Evolutionary conservation across 1,284 basidiomycete genomes (phyloP), one percentile per base, ranked within the genome.

Genomic region (Phlebopus sp.): DNA sequence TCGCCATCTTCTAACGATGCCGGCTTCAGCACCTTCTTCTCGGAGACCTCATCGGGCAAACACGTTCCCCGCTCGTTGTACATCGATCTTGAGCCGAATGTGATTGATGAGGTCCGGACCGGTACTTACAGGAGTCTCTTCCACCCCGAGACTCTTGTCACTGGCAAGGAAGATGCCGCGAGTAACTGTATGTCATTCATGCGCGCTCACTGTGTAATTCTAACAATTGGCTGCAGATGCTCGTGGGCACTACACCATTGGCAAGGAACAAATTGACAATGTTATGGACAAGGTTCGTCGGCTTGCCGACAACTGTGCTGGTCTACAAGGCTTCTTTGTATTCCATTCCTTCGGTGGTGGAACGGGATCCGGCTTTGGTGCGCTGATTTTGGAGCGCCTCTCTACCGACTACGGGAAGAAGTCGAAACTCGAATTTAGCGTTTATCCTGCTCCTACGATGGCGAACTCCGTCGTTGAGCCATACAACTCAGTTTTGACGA

Each of bases 321-420:
- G 97, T 67, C 86, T 99, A 37, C 97, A 99, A 75, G 97, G 97
- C 63, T 99, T 99, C 84, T 99, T 99, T 67, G 93, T 98, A 64
- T 99, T 99, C 89, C 97, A 99, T 79, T 99, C 97, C 43, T 98
- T 98, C 69, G 97, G 97, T 70, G 97, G 97, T 73, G 97, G 97
- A 74, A 99, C 96, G 63, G 97, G 97, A 62, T 99, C 97, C 52
- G 97, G 97, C 71, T 96, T 99, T 68, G 96, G 97, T 70, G 95
- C 96, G 53, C 86, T 99, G 61, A 85, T 99, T 54, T 86, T 99
- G 53, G 97, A 99, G 77, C 87, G 93, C 60, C 86, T 99, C 51
- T 96, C 95, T 31, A 93, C 92, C 57, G 96, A 99, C 74, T 99
- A 98, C 66, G 97, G 96, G 70, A 99, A 99, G 78, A 99, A 99